Conservation (phyloP, 1,284 basidiomycete species). For the Schizophyllum commune region DNA sequence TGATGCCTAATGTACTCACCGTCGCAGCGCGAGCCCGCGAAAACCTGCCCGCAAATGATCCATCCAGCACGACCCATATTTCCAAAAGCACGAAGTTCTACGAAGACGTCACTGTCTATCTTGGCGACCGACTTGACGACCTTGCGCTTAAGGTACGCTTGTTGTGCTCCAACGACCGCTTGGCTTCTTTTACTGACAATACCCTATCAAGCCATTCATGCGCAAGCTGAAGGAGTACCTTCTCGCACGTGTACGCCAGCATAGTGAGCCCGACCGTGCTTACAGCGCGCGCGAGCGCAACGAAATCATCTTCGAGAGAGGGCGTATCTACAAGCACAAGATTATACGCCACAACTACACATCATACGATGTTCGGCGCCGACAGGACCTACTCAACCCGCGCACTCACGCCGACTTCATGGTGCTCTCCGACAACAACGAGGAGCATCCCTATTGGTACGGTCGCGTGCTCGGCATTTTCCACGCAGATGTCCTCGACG, state of each 20-base stretch:
- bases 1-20: slow-evolving; percentile 18
- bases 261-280: slow-evolving; percentile 13
- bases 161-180: no score
- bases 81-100: not conserved
- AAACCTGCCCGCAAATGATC: not conserved
- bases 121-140: not conserved
- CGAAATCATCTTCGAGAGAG: slow-evolving; percentile 11
- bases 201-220: slow-evolving; percentile 12
- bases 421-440: slow-evolving; percentile 8
- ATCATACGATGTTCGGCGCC: slow-evolving; percentile 18
- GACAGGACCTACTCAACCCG: slow-evolving; percentile 16
- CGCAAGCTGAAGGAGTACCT: slow-evolving; percentile 16
- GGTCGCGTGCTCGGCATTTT: slow-evolving; percentile 8
- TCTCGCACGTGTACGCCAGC: slow-evolving; percentile 10
- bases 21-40: slow-evolving; percentile 3
- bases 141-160: slow-evolving; percentile 8
- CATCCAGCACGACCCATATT: slow-evolving; percentile 3
- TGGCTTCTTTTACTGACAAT: not conserved
- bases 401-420: slow-evolving; percentile 8
- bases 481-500: slow-evolving; percentile 19
- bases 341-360: slow-evolving; percentile 16
- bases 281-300: slow-evolving; percentile 11
- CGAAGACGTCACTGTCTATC: no score
- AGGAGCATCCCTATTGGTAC: slow-evolving; percentile 13
- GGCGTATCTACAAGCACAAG: slow-evolving; percentile 15